Conservation (phyloP, 1,139 yeast genomes). For the Casaregolazyma lundiana region DNA sequence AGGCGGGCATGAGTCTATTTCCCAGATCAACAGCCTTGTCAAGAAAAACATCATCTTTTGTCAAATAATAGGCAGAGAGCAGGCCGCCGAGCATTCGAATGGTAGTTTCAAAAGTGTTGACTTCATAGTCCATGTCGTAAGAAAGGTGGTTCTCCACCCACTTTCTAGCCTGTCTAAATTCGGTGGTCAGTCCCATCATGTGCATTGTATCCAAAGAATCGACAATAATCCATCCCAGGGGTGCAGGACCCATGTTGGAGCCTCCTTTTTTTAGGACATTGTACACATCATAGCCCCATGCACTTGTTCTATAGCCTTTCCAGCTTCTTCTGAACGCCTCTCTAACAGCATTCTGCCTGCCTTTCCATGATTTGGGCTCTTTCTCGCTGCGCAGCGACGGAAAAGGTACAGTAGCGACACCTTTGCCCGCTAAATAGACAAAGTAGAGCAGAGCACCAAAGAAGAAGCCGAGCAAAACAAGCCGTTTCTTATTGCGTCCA, state of each 20-base stretch:
- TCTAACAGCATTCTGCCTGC: slow-evolving; percentile 52
- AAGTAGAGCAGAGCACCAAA: slow-evolving; percentile 20
- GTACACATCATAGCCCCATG: slow-evolving; percentile 79
- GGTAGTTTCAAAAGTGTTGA: slow-evolving; percentile 87
- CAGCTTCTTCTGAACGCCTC: slow-evolving; percentile 71
- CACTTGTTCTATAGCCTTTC: slow-evolving; percentile 70
- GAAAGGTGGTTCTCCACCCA: slow-evolving; percentile 66
- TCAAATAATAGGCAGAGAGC: slow-evolving; percentile 71
- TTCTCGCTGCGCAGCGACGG: neutral
- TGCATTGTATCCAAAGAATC: slow-evolving; percentile 82
- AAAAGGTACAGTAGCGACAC: slow-evolving; percentile 2
- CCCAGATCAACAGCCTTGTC: slow-evolving; percentile 72
- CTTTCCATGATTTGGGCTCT: slow-evolving; percentile 34
- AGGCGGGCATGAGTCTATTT: slow-evolving; percentile 57
- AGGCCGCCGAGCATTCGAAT: slow-evolving; percentile 93
- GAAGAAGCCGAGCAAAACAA: slow-evolving; percentile 18
- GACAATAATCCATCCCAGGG: slow-evolving; percentile 93
- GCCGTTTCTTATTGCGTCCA: slow-evolving; percentile 14
- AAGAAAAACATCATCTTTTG: slow-evolving; percentile 65
- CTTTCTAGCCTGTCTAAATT: slow-evolving; percentile 56
- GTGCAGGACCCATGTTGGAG: slow-evolving; percentile 72
- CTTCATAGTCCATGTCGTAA: slow-evolving; percentile 66
- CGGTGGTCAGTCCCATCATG: slow-evolving; percentile 71
- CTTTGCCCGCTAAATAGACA: slow-evolving; percentile 21
- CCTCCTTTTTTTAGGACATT: slow-evolving; percentile 57